These are phyloP conservation scores for Rhizomucor pusillus DNA, from an alignment of 371 early-diverging fungal genomes.

Conservation along the genomic window DNA sequence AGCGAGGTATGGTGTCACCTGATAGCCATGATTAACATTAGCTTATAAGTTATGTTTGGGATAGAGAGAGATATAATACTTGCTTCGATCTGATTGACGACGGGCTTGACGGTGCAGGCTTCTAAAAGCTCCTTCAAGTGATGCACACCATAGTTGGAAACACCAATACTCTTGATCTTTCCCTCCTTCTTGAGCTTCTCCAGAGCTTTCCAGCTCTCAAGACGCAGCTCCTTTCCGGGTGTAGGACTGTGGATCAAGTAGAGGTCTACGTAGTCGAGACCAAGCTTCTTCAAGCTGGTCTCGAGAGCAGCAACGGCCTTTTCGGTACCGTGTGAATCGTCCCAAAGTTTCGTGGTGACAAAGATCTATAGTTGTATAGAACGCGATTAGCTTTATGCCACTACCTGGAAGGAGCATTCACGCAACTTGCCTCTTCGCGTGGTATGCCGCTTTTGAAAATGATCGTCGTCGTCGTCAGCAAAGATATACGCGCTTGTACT, in stretches of 20 bases:
- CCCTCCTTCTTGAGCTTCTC: constrained; percentile 39
- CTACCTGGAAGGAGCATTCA: neutral
- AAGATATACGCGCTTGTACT: no score
- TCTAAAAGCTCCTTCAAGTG: constrained; percentile 59
- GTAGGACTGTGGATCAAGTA: constrained; percentile 71
- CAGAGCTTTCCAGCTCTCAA: constrained; percentile 45
- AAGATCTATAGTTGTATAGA: constrained; percentile 45
- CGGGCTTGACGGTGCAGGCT: constrained; percentile 58
- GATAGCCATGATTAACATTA: neutral
- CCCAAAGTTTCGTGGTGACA: constrained; percentile 72
- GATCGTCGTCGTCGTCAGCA: neutral
- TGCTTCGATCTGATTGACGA: constrained; percentile 68
- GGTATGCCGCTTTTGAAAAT: constrained; percentile 37
- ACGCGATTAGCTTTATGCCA: neutral
- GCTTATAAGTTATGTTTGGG: no score
- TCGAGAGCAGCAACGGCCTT: constrained; percentile 43
- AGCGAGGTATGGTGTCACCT: constrained; percentile 29
- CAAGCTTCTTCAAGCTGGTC: constrained; percentile 50
- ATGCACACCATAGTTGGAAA: constrained; percentile 65
- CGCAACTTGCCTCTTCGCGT: constrained; percentile 36
- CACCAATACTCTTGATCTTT: constrained; percentile 51
- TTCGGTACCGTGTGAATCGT: constrained; percentile 46
- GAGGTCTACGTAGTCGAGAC: constrained; percentile 67
- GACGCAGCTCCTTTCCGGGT: constrained; percentile 44
- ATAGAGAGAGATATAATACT: neutral